These are phyloP conservation scores for Colletotrichum tropicale DNA, from an alignment of 2,329 filamentous ascomycete species.

Conservation along the genomic window DNA sequence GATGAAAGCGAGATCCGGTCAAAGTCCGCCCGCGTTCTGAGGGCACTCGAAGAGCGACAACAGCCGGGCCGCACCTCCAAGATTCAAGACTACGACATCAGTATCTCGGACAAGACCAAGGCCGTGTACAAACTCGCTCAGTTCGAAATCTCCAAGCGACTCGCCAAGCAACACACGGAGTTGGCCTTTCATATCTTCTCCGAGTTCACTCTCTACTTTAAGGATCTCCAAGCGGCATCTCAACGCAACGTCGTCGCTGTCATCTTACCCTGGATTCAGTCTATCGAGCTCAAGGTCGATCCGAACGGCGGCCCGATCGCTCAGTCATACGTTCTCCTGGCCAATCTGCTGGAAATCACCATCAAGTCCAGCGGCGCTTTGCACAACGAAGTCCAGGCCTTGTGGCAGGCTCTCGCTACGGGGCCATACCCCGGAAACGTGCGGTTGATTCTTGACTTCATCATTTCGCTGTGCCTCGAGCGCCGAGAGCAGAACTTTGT, in stretches of 20 bases:
- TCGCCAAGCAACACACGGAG: conserved; percentile 87
- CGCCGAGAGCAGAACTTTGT: conserved; percentile 97
- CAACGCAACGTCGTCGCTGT: conserved; percentile 95
- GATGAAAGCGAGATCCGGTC: conserved; percentile 88
- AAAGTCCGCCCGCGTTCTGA: conserved; percentile 82
- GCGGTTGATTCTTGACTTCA: conserved; percentile 91
- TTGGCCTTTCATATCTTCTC: conserved; percentile 94
- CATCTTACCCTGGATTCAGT: conserved; percentile 95
- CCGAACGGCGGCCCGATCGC: conserved; percentile 90
- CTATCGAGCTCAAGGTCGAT: conserved; percentile 89
- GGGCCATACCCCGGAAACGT: conserved; percentile 94
- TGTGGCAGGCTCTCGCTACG: conserved; percentile 96
- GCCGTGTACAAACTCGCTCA: conserved; percentile 97
- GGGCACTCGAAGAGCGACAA: conserved; percentile 82
- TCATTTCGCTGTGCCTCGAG: conserved; percentile 92
- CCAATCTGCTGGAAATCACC: conserved; percentile 95
- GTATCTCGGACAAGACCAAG: conserved; percentile 97
- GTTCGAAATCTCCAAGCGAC: conserved; percentile 91
- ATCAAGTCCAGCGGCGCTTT: conserved; percentile 87
- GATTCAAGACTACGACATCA: conserved; percentile 96
- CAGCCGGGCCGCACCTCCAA: conserved; percentile 78
- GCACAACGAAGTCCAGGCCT: conserved; percentile 94
- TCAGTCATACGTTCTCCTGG: conserved; percentile 91
- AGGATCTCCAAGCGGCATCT: conserved; percentile 78
- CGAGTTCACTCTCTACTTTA: conserved; percentile 93